A percentile compares a stretch with the other conserved stretches of the same genome.
phyloP scores from a whole-genome alignment of 164 flowering plant species.

The Malania oleifera region DNA sequence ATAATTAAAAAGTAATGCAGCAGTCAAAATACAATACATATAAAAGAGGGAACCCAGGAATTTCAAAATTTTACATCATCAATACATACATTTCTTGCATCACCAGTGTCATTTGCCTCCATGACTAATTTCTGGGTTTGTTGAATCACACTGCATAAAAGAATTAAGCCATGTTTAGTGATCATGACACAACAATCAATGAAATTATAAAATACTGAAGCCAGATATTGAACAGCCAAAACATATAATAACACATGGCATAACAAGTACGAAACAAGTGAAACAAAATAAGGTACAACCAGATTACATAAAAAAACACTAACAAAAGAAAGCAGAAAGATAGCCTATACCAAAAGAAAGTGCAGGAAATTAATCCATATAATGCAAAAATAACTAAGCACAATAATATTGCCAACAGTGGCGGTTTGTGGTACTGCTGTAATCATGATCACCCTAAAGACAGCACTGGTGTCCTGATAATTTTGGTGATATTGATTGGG shows the following conservation, averaged over 20 bases:
- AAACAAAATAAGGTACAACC: neutral
- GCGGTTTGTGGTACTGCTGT: too few relatives aligned
- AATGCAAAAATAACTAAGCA: too few relatives aligned
- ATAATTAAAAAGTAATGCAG: too few relatives aligned
- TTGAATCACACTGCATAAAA: constrained; percentile 69
- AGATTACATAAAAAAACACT: neutral
- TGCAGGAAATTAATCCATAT: too few relatives aligned
- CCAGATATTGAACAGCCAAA: neutral
- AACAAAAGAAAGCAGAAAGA: neutral
- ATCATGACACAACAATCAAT: neutral
- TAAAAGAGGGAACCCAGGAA: neutral
- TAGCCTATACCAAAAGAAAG: too few relatives aligned
- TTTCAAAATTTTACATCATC: neutral
- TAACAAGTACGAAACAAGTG: neutral
- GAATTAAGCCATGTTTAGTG: constrained; percentile 6
- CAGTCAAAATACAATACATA: too few relatives aligned
- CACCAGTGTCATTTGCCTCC: constrained; percentile 54
- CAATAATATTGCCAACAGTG: too few relatives aligned
- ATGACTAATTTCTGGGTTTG: constrained; percentile 61
- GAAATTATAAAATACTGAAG: neutral
- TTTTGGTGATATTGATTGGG: too few relatives aligned
- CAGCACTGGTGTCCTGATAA: too few relatives aligned
- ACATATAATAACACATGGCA: neutral
- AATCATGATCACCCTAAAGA: too few relatives aligned
- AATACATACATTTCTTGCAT: constrained; percentile 69